Conservation (phyloP, 2,329 filamentous ascomycete genomes). For the Apiospora malaysiana region DNA sequence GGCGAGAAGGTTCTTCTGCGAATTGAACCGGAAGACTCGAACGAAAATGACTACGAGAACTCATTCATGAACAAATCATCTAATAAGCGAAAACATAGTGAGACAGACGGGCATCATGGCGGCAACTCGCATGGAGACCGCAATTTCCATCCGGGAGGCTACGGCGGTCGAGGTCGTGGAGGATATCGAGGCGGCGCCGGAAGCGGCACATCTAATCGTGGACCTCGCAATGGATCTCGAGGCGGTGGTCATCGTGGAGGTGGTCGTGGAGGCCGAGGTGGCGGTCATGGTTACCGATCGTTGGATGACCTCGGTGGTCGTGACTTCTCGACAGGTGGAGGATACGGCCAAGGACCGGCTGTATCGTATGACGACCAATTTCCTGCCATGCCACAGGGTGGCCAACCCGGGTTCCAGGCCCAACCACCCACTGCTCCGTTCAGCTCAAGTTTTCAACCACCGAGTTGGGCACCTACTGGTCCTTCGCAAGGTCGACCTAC, state of each 20-base stretch:
- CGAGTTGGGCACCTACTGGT: neutral
- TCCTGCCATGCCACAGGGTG: constrained; percentile 33
- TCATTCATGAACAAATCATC: constrained; percentile 64
- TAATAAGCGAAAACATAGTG: constrained; percentile 62
- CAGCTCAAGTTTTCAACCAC: neutral
- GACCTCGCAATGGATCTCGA: constrained; percentile 45
- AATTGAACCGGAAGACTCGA: constrained; percentile 73
- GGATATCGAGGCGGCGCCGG: constrained; percentile 41
- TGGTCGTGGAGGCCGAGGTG: constrained; percentile 49
- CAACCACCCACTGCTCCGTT: constrained; percentile 21
- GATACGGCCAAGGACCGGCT: constrained; percentile 42
- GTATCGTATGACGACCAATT: constrained; percentile 56
- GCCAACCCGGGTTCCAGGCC: constrained; percentile 31
- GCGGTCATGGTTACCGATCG: constrained; percentile 65
- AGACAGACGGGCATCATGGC: constrained; percentile 40
- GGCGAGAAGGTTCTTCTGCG: constrained; percentile 85
- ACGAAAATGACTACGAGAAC: constrained; percentile 68
- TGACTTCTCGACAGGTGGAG: constrained; percentile 51
- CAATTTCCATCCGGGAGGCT: constrained; percentile 49
- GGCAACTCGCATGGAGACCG: constrained; percentile 45
- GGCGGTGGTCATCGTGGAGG: constrained; percentile 44
- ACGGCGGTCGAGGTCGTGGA: constrained; percentile 44
- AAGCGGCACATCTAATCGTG: constrained; percentile 40
- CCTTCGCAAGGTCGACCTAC: constrained; percentile 3
- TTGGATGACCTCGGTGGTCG: constrained; percentile 68